Base-by-base conservation (phyloP, 768 basidiomycete species). In the Suillus fuscotomentosus region DNA sequence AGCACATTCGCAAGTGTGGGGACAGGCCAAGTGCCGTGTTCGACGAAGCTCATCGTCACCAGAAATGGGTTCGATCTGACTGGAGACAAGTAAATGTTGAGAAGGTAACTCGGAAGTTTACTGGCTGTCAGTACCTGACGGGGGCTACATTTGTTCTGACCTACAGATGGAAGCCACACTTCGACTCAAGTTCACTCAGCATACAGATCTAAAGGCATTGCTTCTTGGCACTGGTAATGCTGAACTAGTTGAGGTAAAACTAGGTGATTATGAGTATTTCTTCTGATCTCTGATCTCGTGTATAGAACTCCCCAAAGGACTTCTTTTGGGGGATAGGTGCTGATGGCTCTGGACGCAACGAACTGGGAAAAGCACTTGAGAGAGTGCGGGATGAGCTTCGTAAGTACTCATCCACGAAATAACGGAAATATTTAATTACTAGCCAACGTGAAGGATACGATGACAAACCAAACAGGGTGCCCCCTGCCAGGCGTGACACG, bases 261-360 rank as follows among this genome's bases (percentile, higher is more conserved):
- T 59, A 53, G 60, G 65, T 41, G 70, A 31, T 41, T 65, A 56
- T 11, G 66, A 42, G 41, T 53, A 60, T 27, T 62, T 38, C 41
- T 50, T 50, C 6, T 8, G 48, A 50, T 50, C 14, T 15, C 60
- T 61, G 24, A n/a, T 38, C 20, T 31, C 31, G 39, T 4, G 27
- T 11, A 38, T 66, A 90, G 88, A 84, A 89, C 70, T 90, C 88
- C n/a, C 86, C 87, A 64, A 88, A 86, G 67, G 90, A 92, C 73
- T 80, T 88, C 47, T 91, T 91, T 75, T 92, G 90, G 89, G 90
- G 90, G n/a, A 75, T 86, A 65, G 90, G 90, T 6, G 79, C 83
- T 45, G 87, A 92, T 72, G 77, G 82, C 34, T 77, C 80, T 69
- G 90, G 90, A 24, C 84, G 86, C 47, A 92, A 92, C 67, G 88